A percentile compares a stretch with the other conserved stretches of the same genome.
These are phyloP conservation scores for Monascus ruber DNA, from an alignment of 2,329 filamentous ascomycete genomes.

Conservation along the genomic window DNA sequence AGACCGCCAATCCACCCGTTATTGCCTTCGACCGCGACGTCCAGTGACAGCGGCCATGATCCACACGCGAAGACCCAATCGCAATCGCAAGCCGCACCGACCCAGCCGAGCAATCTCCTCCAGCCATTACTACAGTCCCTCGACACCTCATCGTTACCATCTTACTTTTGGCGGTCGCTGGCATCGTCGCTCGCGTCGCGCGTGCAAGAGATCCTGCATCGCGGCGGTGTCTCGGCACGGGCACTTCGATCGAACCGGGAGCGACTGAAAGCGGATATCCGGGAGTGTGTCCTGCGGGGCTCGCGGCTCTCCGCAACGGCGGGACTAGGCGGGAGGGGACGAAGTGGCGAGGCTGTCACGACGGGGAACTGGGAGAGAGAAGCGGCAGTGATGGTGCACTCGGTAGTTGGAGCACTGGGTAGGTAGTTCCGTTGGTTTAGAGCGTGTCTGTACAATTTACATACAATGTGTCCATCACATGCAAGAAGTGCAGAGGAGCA, in stretches of 20 bases:
- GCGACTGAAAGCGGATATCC: slow-evolving; percentile 62
- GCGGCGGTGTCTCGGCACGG: slow-evolving; percentile 73
- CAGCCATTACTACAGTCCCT: slow-evolving; percentile 63
- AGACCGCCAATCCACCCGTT: slow-evolving; percentile 60
- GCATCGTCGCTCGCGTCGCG: slow-evolving; percentile 64
- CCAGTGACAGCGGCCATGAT: slow-evolving; percentile 10
- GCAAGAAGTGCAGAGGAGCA: too few species aligned
- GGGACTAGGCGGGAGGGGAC: slow-evolving; percentile 34
- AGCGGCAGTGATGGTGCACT: slow-evolving; percentile 86
- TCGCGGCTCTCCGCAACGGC: slow-evolving; percentile 53
- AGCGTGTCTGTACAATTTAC: too few species aligned
- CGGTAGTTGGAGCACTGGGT: slow-evolving; percentile 53
- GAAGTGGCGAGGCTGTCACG: slow-evolving; percentile 35
- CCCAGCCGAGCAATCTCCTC: slow-evolving; percentile 45
- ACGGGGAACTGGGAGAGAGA: slow-evolving; percentile 70
- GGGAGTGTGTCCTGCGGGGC: slow-evolving; percentile 72
- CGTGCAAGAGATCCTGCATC: slow-evolving; percentile 72
- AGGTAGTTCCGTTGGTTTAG: slow-evolving; percentile 7
- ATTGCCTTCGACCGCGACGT: slow-evolving; percentile 23
- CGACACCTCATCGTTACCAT: slow-evolving; percentile 76
- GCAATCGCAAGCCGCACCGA: slow-evolving; percentile 3
- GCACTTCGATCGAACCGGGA: slow-evolving; percentile 67
- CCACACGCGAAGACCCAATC: slow-evolving; percentile 21
- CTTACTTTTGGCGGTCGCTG: slow-evolving; percentile 87
- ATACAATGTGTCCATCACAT: too few species aligned